These are phyloP conservation scores for Curvularia sp. DNA, from an alignment of 2,329 filamentous ascomycete genomes.

Conservation along the genomic window DNA sequence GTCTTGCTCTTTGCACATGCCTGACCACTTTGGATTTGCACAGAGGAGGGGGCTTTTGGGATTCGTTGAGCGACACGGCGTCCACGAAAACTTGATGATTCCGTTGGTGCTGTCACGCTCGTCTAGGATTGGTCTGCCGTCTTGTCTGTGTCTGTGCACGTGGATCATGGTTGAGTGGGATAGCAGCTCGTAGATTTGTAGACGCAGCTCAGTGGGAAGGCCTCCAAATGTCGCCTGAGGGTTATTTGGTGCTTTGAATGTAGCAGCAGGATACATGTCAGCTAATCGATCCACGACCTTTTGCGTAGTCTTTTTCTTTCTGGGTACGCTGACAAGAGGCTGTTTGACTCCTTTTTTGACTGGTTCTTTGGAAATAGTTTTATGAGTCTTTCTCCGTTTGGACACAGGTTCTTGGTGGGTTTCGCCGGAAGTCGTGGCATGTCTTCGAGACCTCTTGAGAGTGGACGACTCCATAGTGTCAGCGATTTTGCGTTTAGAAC, in stretches of 20 bases:
- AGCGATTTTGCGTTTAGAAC: constrained; percentile 1
- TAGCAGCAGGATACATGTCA: background rate
- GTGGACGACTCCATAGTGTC: background rate
- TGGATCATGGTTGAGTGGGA: background rate
- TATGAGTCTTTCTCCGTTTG: background rate
- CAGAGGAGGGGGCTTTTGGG: constrained; percentile 23
- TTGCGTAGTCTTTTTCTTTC: background rate
- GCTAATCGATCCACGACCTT: background rate
- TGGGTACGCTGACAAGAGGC: background rate
- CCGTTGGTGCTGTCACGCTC: background rate
- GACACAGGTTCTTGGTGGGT: background rate
- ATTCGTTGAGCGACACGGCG: constrained; percentile 20
- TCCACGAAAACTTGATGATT: background rate
- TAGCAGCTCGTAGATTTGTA: background rate
- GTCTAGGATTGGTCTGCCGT: background rate
- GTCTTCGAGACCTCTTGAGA: background rate
- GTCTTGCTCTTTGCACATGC: constrained; percentile 10
- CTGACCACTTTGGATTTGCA: constrained; percentile 35
- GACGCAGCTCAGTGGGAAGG: background rate
- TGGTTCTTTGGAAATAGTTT: background rate
- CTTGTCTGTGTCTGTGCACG: constrained; percentile 1
- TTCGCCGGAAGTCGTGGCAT: background rate
- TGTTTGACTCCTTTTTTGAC: background rate
- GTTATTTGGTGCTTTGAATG: background rate
- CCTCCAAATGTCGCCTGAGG: constrained; percentile 5